These are phyloP conservation scores for Sindora glabra DNA, from an alignment of 306 rosid species.

Conservation along the genomic window DNA sequence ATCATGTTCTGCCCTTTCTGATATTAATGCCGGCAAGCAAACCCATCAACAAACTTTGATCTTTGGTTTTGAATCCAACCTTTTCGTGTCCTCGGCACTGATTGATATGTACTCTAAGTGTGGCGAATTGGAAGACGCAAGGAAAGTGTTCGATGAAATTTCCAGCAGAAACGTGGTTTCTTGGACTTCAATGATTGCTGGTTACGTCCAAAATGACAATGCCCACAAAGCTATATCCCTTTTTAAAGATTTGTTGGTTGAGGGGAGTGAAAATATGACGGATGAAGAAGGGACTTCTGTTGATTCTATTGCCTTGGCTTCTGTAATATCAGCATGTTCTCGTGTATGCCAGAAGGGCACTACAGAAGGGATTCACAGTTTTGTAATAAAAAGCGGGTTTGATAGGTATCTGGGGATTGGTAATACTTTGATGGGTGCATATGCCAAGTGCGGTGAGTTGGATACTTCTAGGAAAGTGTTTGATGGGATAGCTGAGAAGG, in stretches of 20 bases:
- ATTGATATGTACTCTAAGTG: conserved; percentile 75
- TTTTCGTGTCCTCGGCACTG: conserved; percentile 72
- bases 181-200: conserved; percentile 73
- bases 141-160: conserved; percentile 62
- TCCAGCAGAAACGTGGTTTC: conserved; percentile 62
- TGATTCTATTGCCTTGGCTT: conserved; percentile 55
- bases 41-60: conserved; percentile 69
- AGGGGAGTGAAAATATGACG: conserved; percentile 25
- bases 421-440: conserved; percentile 85
- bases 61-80: conserved; percentile 50
- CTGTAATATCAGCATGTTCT: conserved; percentile 70
- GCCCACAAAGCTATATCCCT: conserved; percentile 35
- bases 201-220: conserved; percentile 46
- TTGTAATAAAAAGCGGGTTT: conserved; percentile 60
- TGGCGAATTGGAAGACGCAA: conserved; percentile 41
- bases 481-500: conserved; percentile 62
- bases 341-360: conserved; percentile 36
- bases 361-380: conserved; percentile 59
- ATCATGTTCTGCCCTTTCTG: conserved; percentile 66
- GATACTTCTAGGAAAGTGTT: conserved; percentile 56
- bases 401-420: conserved; percentile 44
- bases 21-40: conserved; percentile 58
- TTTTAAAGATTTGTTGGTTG: conserved; percentile 54
- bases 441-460: conserved; percentile 67
- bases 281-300: conserved; percentile 28